A percentile compares a stretch with the other conserved stretches of the same genome.
Evolutionary conservation across 306 rosid genomes (phyloP).

Genomic region (Ziziphus jujuba): DNA sequence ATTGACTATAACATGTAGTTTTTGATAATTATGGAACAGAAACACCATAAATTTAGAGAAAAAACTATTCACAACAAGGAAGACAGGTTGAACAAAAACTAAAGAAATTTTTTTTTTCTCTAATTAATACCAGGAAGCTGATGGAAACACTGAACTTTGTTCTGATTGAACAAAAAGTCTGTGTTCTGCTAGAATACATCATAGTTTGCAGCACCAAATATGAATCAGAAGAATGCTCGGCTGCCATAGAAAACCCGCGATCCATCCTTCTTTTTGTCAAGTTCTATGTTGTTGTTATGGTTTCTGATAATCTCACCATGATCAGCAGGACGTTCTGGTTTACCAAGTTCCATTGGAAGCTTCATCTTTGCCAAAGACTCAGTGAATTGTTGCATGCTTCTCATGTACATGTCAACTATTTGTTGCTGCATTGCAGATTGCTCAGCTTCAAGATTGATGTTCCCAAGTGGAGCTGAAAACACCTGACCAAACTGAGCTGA

Average conservation of each 20-base stretch:
- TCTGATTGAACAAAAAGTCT: slow-evolving; percentile 19
- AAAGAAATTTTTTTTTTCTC: slow-evolving; percentile 13
- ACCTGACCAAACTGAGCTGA: slow-evolving; percentile 53
- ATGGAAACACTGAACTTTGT: slow-evolving; percentile 13
- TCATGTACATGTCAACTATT: slow-evolving; percentile 88
- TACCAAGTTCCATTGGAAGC: slow-evolving; percentile 81
- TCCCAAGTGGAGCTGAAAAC: slow-evolving; percentile 66
- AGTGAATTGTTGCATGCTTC: slow-evolving; percentile 85
- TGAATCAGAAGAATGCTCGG: slow-evolving; percentile 70
- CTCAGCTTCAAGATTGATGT: slow-evolving; percentile 68
- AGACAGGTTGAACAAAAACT: slow-evolving; percentile 14
- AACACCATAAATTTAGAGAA: neutral
- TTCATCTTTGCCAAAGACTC: slow-evolving; percentile 88
- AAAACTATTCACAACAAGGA: slow-evolving; percentile 15
- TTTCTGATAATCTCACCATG: slow-evolving; percentile 45
- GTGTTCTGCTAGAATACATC: neutral
- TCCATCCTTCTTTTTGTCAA: slow-evolving; percentile 70
- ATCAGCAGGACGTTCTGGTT: slow-evolving; percentile 41
- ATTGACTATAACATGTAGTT: neutral
- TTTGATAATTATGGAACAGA: neutral
- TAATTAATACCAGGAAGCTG: too few species aligned
- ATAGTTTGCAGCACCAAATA: slow-evolving; percentile 23
- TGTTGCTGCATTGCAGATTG: slow-evolving; percentile 84
- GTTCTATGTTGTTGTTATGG: slow-evolving; percentile 44
- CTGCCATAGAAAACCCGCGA: slow-evolving; percentile 85